Percentiles rank a stretch among this genome's conserved stretches.
These are phyloP conservation scores for Rosa lucieae DNA, from an alignment of 306 rosid species.

Conservation along the genomic window DNA sequence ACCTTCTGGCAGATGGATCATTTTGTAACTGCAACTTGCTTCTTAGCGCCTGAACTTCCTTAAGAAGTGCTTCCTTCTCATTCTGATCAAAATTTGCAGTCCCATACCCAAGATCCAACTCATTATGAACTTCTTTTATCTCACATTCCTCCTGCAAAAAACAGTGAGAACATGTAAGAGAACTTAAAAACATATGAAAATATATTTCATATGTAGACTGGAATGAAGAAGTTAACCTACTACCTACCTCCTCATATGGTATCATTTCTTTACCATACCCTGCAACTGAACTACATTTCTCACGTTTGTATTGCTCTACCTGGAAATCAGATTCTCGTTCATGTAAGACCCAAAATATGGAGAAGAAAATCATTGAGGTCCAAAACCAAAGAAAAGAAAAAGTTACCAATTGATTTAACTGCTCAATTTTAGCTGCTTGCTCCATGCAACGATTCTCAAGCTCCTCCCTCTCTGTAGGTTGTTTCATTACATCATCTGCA, in stretches of 20 bases:
- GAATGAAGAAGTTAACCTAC: not conserved
- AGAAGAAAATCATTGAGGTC: conserved; percentile 12
- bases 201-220: not conserved
- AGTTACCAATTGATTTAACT: conserved; percentile 63
- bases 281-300: conserved; percentile 31
- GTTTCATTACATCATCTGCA: conserved; percentile 25
- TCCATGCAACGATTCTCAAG: conserved; percentile 62
- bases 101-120: conserved; percentile 31
- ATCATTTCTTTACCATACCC: conserved; percentile 39
- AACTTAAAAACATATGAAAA: conserved; percentile 27
- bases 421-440: conserved; percentile 73
- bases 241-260: conserved; percentile 40
- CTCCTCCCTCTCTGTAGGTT: conserved; percentile 50
- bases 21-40: conserved; percentile 57
- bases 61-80: conserved; percentile 89
- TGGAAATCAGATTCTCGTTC: conserved; percentile 29
- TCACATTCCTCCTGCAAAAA: conserved; percentile 65
- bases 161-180: conserved; percentile 22
- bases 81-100: conserved; percentile 43
- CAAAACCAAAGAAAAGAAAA: conserved; percentile 12
- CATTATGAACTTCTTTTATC: conserved; percentile 64
- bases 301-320: conserved; percentile 58
- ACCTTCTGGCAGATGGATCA: conserved; percentile 52
- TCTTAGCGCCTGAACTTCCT: conserved; percentile 74
- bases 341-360: conserved; percentile 13